Evolutionary conservation across 495 filamentous ascomycete genomes (phyloP), one percentile per base, ranked within the genome.

Genomic region (Neurospora sp.): DNA sequence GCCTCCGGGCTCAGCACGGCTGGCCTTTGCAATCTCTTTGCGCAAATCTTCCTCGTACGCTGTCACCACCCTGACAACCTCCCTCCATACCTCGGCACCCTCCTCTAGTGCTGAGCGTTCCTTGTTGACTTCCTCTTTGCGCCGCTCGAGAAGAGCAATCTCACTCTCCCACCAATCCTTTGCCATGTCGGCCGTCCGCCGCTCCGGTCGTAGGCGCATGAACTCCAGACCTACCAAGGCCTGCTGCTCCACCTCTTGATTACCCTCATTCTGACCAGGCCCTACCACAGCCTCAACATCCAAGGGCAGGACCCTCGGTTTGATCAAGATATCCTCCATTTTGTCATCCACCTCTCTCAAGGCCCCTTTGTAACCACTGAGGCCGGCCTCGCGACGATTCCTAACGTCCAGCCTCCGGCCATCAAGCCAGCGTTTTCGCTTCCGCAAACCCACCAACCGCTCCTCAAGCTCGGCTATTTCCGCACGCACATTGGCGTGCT

Each of bases 31-130:
- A 85, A 96, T 89, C 71, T 89, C 85, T 31, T 80, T 78, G 69
- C 86, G 84, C 37, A 97, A 79, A 1, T 81, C 80, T 35, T 82
- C 85, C 78, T 98, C 95, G 77, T 96, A 95, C 8, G 86, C 84
- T 9, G 83, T 83, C 0, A 97, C 86, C 27, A 91, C 83, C 18
- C 83, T 79, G 9, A 93, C 79, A 3, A 91, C 89, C 49, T 90
- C 87, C 74, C 91, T 88, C 96, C 96, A 99, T 31, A 97, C 83
- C 70, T 87, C 83, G 5, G 88, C 92, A 8, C 96, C 96, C 77
- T 96, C 92, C 69, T 96, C 91, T n/a, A 98, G 81, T 0, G 95
- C 96, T 8, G 83, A 77, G 35, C 89, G 88, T 78, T 99, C 95
- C 60, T 83, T 83, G 75, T 92, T 86, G 8, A 93, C 90, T 49